Evolutionary conservation across 2,329 filamentous ascomycete genomes (phyloP), one percentile per base, ranked within the genome.

Genomic region (Aspergillus sp.): DNA sequence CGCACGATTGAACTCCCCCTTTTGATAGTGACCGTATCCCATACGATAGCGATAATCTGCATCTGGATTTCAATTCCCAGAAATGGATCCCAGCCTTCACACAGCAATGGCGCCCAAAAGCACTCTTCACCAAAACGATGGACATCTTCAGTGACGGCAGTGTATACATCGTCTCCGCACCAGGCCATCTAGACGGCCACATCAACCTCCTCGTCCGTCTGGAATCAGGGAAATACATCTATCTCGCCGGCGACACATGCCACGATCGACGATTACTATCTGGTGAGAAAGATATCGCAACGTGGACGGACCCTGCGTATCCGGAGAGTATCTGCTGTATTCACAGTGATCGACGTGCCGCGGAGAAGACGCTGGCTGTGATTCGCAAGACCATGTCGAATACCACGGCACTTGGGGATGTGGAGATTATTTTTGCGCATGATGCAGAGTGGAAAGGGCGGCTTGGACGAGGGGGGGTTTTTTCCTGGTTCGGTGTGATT

Each of bases 371-470:
- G 4, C 37, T 65, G 40, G 42, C 49, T 37, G 30, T 43, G 33
- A 60, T 61, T 19, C 44, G 49, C 33, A 48, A 55, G 32, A 33
- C 43, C 12, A 40, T 47, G 26, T 44, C 46, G 10, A 27, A 26
- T 7, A 10, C 11, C 5, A 27, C 12, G 10, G 12, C 5, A 9
- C 9, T 37, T 8, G 44, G 44, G 7, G 34, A 39, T 13, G 53
- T 65, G 7, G 61, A 66, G 39, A 49, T 64, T 27, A 52, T 64
- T 10, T 54, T 62, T 35, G 61, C 60, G 1, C 62, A 65, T 54
- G 57, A 65, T 53, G 51, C 48, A 40, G 50, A 56, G 28, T 65
- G 61, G 55, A 57, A 31, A 27, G 12, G 26, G 27, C 11, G 9
- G 36, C 36, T 27, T 5, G 6, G 36, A 9, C 7, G 10, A 9